These are phyloP conservation scores for Zymoseptoria brevis DNA, from an alignment of 2,329 filamentous ascomycete genomes.

Conservation along the genomic window DNA sequence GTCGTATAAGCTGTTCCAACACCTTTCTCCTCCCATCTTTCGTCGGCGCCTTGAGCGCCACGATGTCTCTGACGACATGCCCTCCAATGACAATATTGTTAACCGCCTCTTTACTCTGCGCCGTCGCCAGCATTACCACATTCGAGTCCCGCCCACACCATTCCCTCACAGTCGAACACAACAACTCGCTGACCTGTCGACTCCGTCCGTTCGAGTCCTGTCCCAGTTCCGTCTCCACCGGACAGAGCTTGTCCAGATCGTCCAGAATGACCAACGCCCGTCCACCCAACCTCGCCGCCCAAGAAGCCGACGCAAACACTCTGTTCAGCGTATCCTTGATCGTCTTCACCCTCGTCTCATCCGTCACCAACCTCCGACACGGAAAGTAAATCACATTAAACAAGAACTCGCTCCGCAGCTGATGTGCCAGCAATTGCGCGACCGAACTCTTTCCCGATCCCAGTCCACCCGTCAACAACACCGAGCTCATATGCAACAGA, in stretches of 20 bases:
- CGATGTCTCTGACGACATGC: constrained; percentile 85
- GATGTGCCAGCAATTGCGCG: constrained; percentile 65
- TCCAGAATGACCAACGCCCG: constrained; percentile 80
- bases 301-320: constrained; percentile 80
- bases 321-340: constrained; percentile 83
- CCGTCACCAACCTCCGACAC: constrained; percentile 78
- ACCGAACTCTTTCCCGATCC: constrained; percentile 86
- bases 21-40: constrained; percentile 82
- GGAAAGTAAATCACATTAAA: constrained; percentile 82
- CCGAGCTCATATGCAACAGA: constrained; percentile 76
- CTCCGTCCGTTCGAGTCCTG: constrained; percentile 91
- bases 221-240: constrained; percentile 87
- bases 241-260: constrained; percentile 87
- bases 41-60: constrained; percentile 81
- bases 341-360: constrained; percentile 80
- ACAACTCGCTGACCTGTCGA: constrained; percentile 80
- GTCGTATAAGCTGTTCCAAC: constrained; percentile 65
- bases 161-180: constrained; percentile 74
- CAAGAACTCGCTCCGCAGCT: constrained; percentile 61
- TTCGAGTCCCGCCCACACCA: constrained; percentile 73
- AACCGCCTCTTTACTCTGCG: constrained; percentile 84
- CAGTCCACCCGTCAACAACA: constrained; percentile 78
- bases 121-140: constrained; percentile 81
- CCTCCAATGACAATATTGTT: constrained; percentile 86
- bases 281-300: constrained; percentile 82